Base-by-base conservation (phyloP, 1,284 basidiomycete species). In the Boletellus sp. region DNA sequence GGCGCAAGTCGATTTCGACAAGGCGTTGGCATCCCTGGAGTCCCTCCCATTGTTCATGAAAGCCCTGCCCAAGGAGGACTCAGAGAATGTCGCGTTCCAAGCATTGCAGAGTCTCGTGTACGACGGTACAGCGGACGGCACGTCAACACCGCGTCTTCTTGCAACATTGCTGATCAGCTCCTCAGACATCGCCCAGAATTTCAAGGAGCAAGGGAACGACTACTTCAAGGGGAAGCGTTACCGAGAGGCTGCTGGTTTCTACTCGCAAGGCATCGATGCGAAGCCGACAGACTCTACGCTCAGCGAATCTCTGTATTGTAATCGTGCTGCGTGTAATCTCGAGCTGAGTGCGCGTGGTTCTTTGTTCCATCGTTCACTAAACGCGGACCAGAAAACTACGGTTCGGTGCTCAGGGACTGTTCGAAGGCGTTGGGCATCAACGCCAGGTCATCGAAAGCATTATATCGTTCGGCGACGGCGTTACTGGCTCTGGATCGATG, bases 191-290 rank as follows among this genome's bases (percentile, higher is more conserved):
- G 92, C 94, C 0, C 74, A 81, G 52, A 94, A 91, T 64, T 97
- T 97, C 70, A 97, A 97, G 67, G 81, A 90, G 44, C 92, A 97
- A 66, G 95, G 93, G 3, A 97, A 97, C 65, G 91, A 94, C 47
- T 93, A 96, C 59, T 97, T 91, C 71, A 84, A 82, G 52, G 86
- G 85, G 19, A 91, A 89, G 63, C 80, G 91, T 38, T 91, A 83
- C 67, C 78, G 86, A 23, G 94, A 99, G 64, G 95, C 95, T 2
- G 55, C 86, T 9, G 81, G 82, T 0, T 97, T 98, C 63, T 99
- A 98, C 67, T 84, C 86, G 0, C 89, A 95, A 61, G 95, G 87
- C 0, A 63, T 99, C 23, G 87, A 95, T 40, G 89, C 88, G 1
- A 79, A 86, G 41, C 89, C 93, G 2, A 76, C 78, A 6, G 84